A percentile compares a stretch with the other conserved stretches of the same genome.
phyloP scores from a whole-genome alignment of 768 basidiomycete genomes.

The Serendipita vermifera region DNA sequence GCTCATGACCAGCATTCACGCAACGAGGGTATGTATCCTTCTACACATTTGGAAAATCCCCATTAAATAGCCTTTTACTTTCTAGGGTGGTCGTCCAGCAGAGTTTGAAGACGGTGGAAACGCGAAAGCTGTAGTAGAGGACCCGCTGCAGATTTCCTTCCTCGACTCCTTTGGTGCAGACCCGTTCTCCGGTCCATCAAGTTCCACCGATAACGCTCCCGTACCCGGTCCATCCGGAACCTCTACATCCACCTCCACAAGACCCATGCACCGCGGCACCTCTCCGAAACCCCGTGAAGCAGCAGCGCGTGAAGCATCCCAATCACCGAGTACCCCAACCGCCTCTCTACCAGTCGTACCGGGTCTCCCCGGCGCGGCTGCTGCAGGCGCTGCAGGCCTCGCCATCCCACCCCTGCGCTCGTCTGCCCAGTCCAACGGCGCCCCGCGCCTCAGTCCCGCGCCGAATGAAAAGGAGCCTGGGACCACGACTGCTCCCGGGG shows the following conservation, averaged over 20 bases:
- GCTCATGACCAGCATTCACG: constrained; percentile 85
- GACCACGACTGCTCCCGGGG: constrained; percentile 22
- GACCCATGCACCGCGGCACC: not conserved
- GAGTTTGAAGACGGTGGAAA: constrained; percentile 48
- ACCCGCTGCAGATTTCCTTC: not conserved
- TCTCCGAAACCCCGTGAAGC: not conserved
- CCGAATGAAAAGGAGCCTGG: constrained; percentile 13
- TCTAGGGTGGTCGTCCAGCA: constrained; percentile 29
- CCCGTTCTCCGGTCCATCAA: not conserved
- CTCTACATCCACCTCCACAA: constrained; percentile 5
- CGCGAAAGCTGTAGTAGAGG: not conserved
- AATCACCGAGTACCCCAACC: too few species aligned
- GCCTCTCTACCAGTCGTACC: too few species aligned
- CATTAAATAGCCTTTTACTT: not conserved
- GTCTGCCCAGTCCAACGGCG: constrained; percentile 31
- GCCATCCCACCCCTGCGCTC: constrained; percentile 27
- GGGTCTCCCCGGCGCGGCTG: not conserved
- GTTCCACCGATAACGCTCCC: constrained; percentile 15
- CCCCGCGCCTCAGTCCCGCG: constrained; percentile 16
- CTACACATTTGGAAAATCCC: constrained; percentile 15
- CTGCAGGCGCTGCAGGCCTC: not conserved
- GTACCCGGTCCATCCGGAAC: constrained; percentile 12
- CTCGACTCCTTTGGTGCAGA: constrained; percentile 15
- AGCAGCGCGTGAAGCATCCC: too few species aligned
- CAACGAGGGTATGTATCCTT: constrained; percentile 35